Percentiles rank a stretch among this genome's conserved stretches.
phyloP scores from a whole-genome alignment of 2,329 filamentous ascomycete genomes.

The Berkeleyomyces rouxiae region DNA sequence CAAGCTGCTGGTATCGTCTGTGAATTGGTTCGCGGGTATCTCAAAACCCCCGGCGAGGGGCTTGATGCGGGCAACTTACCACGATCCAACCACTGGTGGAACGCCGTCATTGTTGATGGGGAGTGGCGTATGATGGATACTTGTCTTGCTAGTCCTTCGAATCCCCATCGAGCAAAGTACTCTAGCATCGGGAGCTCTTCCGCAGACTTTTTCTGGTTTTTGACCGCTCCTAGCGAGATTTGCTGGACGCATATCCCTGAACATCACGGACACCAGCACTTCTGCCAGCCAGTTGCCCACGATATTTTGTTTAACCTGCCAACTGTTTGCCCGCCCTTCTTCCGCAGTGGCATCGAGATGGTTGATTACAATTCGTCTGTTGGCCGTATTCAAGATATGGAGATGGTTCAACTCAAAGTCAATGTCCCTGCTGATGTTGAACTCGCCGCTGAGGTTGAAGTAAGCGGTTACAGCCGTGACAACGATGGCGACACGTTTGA shows the following conservation, averaged over 20 bases:
- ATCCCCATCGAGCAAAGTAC: conserved; percentile 63
- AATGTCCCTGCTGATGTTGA: conserved; percentile 81
- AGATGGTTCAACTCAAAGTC: conserved; percentile 82
- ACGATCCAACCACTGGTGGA: conserved; percentile 96
- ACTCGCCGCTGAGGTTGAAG: conserved; percentile 81
- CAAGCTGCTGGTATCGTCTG: conserved; percentile 71
- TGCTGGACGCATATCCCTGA: conserved; percentile 95
- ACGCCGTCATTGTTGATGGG: conserved; percentile 77
- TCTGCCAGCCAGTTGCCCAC: conserved; percentile 73
- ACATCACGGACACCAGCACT: conserved; percentile 74
- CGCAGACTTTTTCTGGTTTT: conserved; percentile 85
- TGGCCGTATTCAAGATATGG: conserved; percentile 72
- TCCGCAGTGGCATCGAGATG: conserved; percentile 65
- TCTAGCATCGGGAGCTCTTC: conserved; percentile 51
- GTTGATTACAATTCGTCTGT: conserved; percentile 82
- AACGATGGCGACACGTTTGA: conserved; percentile 86
- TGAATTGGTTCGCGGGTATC: conserved; percentile 74
- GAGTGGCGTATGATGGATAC: conserved; percentile 97
- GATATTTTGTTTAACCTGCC: conserved; percentile 78
- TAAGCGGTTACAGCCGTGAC: conserved; percentile 63
- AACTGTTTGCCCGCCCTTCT: conserved; percentile 72
- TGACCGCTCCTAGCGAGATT: conserved; percentile 71
- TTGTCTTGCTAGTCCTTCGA: conserved; percentile 77
- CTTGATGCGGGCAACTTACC: conserved; percentile 67
- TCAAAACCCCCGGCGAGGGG: conserved; percentile 76